These are phyloP conservation scores for Sphaceloma murrayae DNA, from an alignment of 2,329 filamentous ascomycete species.

Conservation along the genomic window DNA sequence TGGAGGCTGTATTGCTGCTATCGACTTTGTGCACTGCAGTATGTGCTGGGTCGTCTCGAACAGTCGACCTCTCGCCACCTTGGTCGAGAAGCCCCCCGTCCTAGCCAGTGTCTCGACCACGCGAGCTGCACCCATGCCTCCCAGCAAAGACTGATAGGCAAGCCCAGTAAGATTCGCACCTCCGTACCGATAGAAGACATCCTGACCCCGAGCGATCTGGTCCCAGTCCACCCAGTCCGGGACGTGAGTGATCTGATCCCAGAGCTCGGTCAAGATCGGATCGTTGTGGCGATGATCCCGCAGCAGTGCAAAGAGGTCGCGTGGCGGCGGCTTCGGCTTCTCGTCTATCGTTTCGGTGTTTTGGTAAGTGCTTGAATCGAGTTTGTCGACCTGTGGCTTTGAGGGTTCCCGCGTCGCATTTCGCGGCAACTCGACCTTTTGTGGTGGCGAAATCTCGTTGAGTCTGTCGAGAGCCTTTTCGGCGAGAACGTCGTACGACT, in stretches of 20 bases:
- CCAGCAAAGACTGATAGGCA: slow-evolving; percentile 56
- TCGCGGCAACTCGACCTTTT: slow-evolving; percentile 30
- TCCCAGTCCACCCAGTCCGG: slow-evolving; percentile 72
- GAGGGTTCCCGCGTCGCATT: slow-evolving; percentile 27
- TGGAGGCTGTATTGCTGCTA: slow-evolving; percentile 53
- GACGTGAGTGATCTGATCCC: slow-evolving; percentile 56
- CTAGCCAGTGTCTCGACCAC: slow-evolving; percentile 65
- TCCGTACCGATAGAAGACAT: slow-evolving; percentile 68
- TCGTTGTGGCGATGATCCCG: slow-evolving; percentile 49
- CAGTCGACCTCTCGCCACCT: slow-evolving; percentile 55
- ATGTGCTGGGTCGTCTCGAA: slow-evolving; percentile 69
- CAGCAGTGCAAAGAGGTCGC: slow-evolving; percentile 55
- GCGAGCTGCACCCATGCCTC: slow-evolving; percentile 61
- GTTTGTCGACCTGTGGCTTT: slow-evolving; percentile 19
- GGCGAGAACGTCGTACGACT: slow-evolving; percentile 58
- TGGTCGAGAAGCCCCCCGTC: slow-evolving; percentile 63
- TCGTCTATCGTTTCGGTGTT: slow-evolving; percentile 18
- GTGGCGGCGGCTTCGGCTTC: slow-evolving; percentile 23
- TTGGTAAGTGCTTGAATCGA: slow-evolving; percentile 18
- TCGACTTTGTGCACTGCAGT: slow-evolving; percentile 57
- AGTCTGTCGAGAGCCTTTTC: slow-evolving; percentile 56
- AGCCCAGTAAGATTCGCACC: slow-evolving; percentile 55
- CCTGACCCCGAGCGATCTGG: slow-evolving; percentile 63
- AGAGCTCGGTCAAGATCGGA: slow-evolving; percentile 48
- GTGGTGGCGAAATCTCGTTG: slow-evolving; percentile 50